Evolutionary conservation across 129 eudicot species (phyloP).

Genomic region (Smallanthus sonchifolius): DNA sequence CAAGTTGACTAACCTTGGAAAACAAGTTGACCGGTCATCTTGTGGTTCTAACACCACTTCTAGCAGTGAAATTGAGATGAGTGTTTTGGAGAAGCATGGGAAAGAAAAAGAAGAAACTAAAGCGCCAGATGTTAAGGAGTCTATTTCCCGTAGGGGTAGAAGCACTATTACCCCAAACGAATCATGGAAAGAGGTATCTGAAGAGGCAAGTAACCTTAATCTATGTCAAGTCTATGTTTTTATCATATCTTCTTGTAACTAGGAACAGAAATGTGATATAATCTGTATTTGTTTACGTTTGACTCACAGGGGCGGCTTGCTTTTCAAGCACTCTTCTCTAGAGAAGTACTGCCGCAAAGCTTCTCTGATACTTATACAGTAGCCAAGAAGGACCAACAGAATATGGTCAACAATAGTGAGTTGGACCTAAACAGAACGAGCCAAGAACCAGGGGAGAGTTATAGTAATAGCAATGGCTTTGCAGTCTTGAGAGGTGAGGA

Average conservation of each 20-base stretch:
- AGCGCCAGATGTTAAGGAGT: slow-evolving; percentile 56
- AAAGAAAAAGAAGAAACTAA: slow-evolving; percentile 52
- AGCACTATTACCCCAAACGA: slow-evolving; percentile 44
- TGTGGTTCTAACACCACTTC: slow-evolving; percentile 94
- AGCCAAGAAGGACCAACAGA: too few relatives aligned
- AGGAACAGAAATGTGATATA: neutral
- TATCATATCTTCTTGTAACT: neutral
- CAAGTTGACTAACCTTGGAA: slow-evolving; percentile 38
- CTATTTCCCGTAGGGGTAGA: slow-evolving; percentile 59
- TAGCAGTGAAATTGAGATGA: slow-evolving; percentile 88
- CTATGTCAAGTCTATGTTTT: neutral
- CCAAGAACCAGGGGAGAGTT: slow-evolving; percentile 24
- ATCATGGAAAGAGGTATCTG: slow-evolving; percentile 97
- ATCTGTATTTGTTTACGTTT: neutral
- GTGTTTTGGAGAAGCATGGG: slow-evolving; percentile 54
- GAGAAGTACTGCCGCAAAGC: slow-evolving; percentile 85
- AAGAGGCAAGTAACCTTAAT: slow-evolving; percentile 57
- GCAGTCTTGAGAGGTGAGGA: slow-evolving; percentile 16
- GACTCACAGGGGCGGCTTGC: slow-evolving; percentile 78
- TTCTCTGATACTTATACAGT: slow-evolving; percentile 17
- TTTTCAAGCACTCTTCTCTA: slow-evolving; percentile 74
- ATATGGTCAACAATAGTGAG: too few relatives aligned
- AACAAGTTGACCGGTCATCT: slow-evolving; percentile 90
- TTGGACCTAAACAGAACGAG: slow-evolving; percentile 30
- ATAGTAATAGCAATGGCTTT: neutral